phyloP scores from a whole-genome alignment of 306 rosid species.

The Alnus glutinosa region DNA sequence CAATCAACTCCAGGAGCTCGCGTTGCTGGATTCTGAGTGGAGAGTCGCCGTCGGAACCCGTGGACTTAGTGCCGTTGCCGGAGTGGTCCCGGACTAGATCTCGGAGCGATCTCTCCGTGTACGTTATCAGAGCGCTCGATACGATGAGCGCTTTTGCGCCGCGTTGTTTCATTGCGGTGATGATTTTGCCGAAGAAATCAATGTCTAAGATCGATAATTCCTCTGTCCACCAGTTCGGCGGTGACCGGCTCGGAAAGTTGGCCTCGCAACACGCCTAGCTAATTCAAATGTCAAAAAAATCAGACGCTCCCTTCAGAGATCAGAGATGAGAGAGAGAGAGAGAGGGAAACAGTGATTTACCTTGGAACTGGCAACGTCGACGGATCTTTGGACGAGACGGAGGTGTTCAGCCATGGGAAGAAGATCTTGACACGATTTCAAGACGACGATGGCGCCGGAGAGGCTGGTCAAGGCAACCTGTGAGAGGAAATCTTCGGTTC shows the following conservation, averaged over 20 bases:
- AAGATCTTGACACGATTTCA: conserved; percentile 61
- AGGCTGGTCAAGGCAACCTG: conserved; percentile 69
- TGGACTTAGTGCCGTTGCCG: conserved; percentile 38
- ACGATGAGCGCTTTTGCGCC: conserved; percentile 53
- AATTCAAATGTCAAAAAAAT: neutral
- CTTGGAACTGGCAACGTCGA: conserved; percentile 52
- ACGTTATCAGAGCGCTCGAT: conserved; percentile 66
- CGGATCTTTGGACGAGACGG: conserved; percentile 51
- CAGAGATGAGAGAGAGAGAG: too few species aligned
- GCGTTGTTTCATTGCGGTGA: conserved; percentile 58
- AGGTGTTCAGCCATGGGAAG: conserved; percentile 57
- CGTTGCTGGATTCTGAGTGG: conserved; percentile 41
- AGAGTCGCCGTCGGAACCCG: conserved; percentile 21
- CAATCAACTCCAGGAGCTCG: conserved; percentile 54
- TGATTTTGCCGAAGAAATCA: conserved; percentile 50
- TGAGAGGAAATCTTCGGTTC: conserved; percentile 70
- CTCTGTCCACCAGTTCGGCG: conserved; percentile 94
- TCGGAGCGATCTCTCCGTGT: conserved; percentile 66
- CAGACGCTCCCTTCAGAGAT: neutral
- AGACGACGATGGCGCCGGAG: conserved; percentile 55
- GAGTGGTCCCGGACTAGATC: conserved; percentile 84
- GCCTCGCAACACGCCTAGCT: conserved; percentile 60
- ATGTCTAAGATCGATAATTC: conserved; percentile 64
- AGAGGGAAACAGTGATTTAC: neutral
- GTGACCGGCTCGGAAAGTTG: conserved; percentile 68